phyloP scores from a whole-genome alignment of 2,329 filamentous ascomycete genomes.

The Claviceps purpurea region DNA sequence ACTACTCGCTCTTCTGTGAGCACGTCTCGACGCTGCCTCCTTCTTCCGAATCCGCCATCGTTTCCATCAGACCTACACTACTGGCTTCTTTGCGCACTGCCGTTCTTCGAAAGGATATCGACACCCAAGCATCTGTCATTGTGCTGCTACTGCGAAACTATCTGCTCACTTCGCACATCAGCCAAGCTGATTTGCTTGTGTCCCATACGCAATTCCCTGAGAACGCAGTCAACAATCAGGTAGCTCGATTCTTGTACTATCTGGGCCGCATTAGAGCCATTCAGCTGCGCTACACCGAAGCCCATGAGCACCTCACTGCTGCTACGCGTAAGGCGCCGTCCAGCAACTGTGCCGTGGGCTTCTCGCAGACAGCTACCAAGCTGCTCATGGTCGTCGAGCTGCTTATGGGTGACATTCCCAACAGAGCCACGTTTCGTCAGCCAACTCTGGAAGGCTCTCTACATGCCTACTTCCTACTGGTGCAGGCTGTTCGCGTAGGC shows the following conservation, averaged over 20 bases:
- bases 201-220: slow-evolving; percentile 92
- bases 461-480: slow-evolving; percentile 84
- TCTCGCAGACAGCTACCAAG: slow-evolving; percentile 93
- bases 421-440: slow-evolving; percentile 86
- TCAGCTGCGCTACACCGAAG: slow-evolving; percentile 92
- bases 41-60: slow-evolving; percentile 75
- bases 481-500: slow-evolving; percentile 91
- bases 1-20: slow-evolving; percentile 92
- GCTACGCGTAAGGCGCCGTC: slow-evolving; percentile 92
- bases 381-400: slow-evolving; percentile 92
- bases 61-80: slow-evolving; percentile 73
- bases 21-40: slow-evolving; percentile 76
- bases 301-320: slow-evolving; percentile 83
- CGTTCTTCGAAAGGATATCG: slow-evolving; percentile 91
- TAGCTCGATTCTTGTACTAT: slow-evolving; percentile 95
- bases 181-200: slow-evolving; percentile 88
- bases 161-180: slow-evolving; percentile 88
- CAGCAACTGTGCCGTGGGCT: slow-evolving; percentile 77
- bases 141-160: slow-evolving; percentile 93
- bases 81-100: slow-evolving; percentile 83
- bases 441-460: slow-evolving; percentile 75
- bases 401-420: slow-evolving; percentile 96
- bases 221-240: slow-evolving; percentile 93
- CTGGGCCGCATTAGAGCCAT: slow-evolving; percentile 92
- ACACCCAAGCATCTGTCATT: slow-evolving; percentile 94